Evolutionary conservation across 331 rosid genomes (phyloP).

Genomic region (Malus hybrid): DNA sequence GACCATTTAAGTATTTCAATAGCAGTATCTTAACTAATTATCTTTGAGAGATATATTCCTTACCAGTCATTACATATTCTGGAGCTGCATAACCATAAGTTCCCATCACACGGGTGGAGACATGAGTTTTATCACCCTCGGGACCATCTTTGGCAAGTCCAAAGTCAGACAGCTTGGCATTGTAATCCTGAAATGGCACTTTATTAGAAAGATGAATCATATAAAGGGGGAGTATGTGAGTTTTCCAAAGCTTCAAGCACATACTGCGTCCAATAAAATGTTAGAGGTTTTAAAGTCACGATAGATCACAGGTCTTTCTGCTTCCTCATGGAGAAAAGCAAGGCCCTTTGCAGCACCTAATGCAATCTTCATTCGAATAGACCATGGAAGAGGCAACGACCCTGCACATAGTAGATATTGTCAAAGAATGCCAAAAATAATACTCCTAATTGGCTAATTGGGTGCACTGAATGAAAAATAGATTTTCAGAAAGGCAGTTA

Average conservation of each 20-base stretch:
- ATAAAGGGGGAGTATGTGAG: background rate
- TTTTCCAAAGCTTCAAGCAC: constrained; percentile 23
- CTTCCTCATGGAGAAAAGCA: constrained; percentile 95
- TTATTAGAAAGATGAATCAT: constrained; percentile 28
- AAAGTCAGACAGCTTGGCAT: constrained; percentile 93
- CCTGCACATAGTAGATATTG: constrained; percentile 40
- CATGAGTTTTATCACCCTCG: constrained; percentile 60
- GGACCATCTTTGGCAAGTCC: constrained; percentile 99
- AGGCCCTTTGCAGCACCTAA: constrained; percentile 96
- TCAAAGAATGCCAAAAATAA: constrained; percentile 1
- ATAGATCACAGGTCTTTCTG: constrained; percentile 84
- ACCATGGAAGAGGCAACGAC: constrained; percentile 96
- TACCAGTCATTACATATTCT: constrained; percentile 96
- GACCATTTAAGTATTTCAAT: background rate
- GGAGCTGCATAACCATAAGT: constrained; percentile 98
- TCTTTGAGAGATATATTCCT: background rate
- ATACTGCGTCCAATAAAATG: constrained; percentile 90
- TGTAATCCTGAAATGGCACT: constrained; percentile 61
- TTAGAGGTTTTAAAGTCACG: constrained; percentile 95
- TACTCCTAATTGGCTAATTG: background rate
- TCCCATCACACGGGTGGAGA: constrained; percentile 73
- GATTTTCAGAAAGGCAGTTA: background rate
- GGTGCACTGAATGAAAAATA: background rate
- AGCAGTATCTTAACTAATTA: background rate
- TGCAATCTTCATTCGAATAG: constrained; percentile 93